These are phyloP conservation scores for Powellomyces hirtus DNA, from an alignment of 192 early-diverging fungal species.

Conservation along the genomic window DNA sequence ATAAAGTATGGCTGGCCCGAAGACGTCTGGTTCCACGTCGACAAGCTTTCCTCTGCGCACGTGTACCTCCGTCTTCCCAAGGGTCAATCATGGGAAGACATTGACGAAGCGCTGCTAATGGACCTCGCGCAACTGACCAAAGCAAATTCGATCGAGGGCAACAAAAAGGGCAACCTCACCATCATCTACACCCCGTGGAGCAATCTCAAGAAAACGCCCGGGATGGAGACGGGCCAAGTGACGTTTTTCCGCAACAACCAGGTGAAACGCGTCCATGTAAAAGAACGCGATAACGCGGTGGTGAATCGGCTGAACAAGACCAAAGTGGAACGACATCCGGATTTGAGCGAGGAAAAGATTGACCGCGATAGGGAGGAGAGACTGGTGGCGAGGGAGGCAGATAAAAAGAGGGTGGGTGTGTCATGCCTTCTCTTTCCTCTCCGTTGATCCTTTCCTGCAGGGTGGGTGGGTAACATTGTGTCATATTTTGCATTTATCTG, in stretches of 20 bases:
- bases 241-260: constrained; percentile 77
- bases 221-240: constrained; percentile 96
- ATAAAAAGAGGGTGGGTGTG: constrained; percentile 34
- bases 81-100: constrained; percentile 71
- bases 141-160: constrained; percentile 96
- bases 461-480: too few species aligned
- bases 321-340: constrained; percentile 69
- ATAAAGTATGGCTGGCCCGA: constrained; percentile 94
- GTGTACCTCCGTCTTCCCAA: constrained; percentile 84
- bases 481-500: too few species aligned
- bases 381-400: constrained; percentile 29
- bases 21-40: constrained; percentile 97
- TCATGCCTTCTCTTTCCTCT: neutral
- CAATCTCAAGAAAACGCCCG: constrained; percentile 87
- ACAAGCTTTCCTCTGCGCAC: constrained; percentile 96
- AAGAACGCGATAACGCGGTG: constrained; percentile 74
- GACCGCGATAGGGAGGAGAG: constrained; percentile 49
- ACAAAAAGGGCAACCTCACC: constrained; percentile 88
- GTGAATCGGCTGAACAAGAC: constrained; percentile 96
- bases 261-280: constrained; percentile 81
- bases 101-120: constrained; percentile 67
- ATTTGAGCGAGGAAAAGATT: constrained; percentile 73
- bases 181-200: constrained; percentile 85
- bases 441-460: too few species aligned
- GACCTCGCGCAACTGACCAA: constrained; percentile 95